These are phyloP conservation scores for Silybum marianum DNA, from an alignment of 129 eudicot species.

Conservation along the genomic window DNA sequence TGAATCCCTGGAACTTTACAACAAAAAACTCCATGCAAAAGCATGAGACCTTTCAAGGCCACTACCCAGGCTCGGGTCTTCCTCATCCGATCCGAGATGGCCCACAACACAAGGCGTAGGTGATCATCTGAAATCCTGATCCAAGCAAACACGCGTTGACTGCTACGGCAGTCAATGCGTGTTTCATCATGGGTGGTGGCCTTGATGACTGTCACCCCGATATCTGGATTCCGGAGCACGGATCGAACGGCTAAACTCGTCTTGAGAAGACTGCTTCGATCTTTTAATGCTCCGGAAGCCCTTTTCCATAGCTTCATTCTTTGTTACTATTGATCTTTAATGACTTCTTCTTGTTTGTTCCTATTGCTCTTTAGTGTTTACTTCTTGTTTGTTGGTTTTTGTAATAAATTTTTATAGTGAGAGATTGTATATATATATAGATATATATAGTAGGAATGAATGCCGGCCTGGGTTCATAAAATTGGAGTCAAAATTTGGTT, in stretches of 20 bases:
- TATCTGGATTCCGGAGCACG: slow-evolving; percentile 49
- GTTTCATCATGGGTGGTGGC: slow-evolving; percentile 70
- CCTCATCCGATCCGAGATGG: slow-evolving; percentile 45
- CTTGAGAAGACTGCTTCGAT: slow-evolving; percentile 53
- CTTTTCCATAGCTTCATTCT: slow-evolving; percentile 67
- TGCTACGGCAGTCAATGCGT: slow-evolving; percentile 39
- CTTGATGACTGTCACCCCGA: slow-evolving; percentile 57
- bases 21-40: slow-evolving; percentile 61
- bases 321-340: not conserved
- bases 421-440: not conserved
- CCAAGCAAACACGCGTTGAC: slow-evolving; percentile 59
- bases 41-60: slow-evolving; percentile 64
- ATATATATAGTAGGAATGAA: slow-evolving; percentile 1
- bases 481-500: slow-evolving; percentile 20
- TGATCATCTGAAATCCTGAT: slow-evolving; percentile 46
- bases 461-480: slow-evolving; percentile 26
- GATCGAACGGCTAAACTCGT: slow-evolving; percentile 51
- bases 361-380: too few species aligned
- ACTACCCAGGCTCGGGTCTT: slow-evolving; percentile 63
- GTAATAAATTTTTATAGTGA: slow-evolving; percentile 8
- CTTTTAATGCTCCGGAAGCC: slow-evolving; percentile 66
- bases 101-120: slow-evolving; percentile 47
- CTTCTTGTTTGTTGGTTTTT: too few species aligned
- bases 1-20: slow-evolving; percentile 50
- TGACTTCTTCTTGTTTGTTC: not conserved